phyloP scores from a whole-genome alignment of 2,329 filamentous ascomycete genomes.

The Arthroderma sp. region DNA sequence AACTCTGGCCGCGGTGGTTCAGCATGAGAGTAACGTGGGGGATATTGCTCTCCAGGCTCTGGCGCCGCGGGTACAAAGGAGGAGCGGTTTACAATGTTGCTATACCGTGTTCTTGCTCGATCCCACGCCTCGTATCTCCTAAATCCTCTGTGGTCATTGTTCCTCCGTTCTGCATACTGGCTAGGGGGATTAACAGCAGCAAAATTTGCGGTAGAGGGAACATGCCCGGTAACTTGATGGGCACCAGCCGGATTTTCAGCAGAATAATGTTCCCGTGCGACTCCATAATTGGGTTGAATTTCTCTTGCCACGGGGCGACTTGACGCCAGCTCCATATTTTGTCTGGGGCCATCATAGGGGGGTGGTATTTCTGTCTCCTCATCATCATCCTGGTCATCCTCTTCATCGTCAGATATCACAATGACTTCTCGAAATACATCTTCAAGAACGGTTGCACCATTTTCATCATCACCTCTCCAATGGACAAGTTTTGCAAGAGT shows the following conservation, averaged over 20 bases:
- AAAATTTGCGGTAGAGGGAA: not conserved
- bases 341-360: constrained; percentile 22
- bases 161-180: constrained; percentile 20
- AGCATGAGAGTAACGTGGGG: not conserved
- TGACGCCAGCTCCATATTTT: constrained; percentile 34
- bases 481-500: constrained; percentile 47
- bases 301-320: constrained; percentile 28
- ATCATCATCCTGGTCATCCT: constrained; percentile 30
- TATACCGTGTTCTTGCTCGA: constrained; percentile 32
- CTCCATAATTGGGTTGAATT: constrained; percentile 12
- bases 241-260: not conserved
- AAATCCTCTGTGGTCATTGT: constrained; percentile 34
- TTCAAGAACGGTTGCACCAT: constrained; percentile 42
- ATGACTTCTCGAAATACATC: constrained; percentile 54
- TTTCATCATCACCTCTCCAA: constrained; percentile 51
- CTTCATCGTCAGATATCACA: constrained; percentile 51
- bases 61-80: not conserved
- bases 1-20: not conserved
- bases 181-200: not conserved
- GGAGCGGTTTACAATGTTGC: constrained; percentile 17
- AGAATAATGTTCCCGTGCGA: not conserved
- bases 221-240: not conserved
- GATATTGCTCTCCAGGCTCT: not conserved
- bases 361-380: constrained; percentile 4
- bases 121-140: constrained; percentile 39